Percentiles rank a stretch among this genome's conserved stretches.
Conservation (phyloP, 1,139 yeast genomes). For the Taphrina communis region DNA sequence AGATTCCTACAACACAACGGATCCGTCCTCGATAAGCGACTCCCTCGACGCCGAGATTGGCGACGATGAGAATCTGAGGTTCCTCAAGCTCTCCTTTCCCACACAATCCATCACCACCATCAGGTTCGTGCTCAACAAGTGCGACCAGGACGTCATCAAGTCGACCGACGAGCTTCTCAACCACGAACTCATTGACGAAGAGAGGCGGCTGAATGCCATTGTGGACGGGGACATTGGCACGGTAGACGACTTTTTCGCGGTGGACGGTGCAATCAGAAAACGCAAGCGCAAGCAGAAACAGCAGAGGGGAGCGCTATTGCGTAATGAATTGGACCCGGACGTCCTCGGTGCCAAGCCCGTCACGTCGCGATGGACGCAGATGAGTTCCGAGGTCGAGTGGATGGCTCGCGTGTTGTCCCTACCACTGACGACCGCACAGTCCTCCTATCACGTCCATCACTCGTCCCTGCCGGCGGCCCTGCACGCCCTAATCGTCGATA, state of each 20-base stretch:
- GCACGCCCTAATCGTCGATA: constrained; percentile 11
- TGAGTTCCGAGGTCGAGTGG: constrained; percentile 35
- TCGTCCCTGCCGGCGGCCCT: constrained; percentile 36
- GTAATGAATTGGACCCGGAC: constrained; percentile 2
- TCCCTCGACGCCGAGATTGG: constrained; percentile 12
- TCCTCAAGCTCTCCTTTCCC: constrained; percentile 40
- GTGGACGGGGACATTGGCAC: constrained; percentile 14
- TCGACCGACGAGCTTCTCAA: constrained; percentile 42
- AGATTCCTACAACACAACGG: background rate
- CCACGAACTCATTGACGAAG: constrained; percentile 37
- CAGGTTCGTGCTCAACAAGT: constrained; percentile 37
- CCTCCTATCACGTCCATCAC: constrained; percentile 31
- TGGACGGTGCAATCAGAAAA: background rate
- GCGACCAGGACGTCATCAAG: constrained; percentile 35
- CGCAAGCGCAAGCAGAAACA: constrained; percentile 19
- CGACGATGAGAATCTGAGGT: constrained; percentile 32
- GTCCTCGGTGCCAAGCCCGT: constrained; percentile 5
- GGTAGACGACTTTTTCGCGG: constrained; percentile 26
- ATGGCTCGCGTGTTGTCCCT: constrained; percentile 5
- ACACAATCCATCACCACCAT: constrained; percentile 26
- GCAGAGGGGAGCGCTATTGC: constrained; percentile 1
- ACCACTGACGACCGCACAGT: constrained; percentile 11
- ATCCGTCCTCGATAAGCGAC: constrained; percentile 16
- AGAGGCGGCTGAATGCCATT: constrained; percentile 23
- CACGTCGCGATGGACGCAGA: constrained; percentile 36